Percentiles rank a stretch among this genome's conserved stretches.
Conservation (phyloP, 495 filamentous ascomycete genomes). For the Penicillium goetzii region DNA sequence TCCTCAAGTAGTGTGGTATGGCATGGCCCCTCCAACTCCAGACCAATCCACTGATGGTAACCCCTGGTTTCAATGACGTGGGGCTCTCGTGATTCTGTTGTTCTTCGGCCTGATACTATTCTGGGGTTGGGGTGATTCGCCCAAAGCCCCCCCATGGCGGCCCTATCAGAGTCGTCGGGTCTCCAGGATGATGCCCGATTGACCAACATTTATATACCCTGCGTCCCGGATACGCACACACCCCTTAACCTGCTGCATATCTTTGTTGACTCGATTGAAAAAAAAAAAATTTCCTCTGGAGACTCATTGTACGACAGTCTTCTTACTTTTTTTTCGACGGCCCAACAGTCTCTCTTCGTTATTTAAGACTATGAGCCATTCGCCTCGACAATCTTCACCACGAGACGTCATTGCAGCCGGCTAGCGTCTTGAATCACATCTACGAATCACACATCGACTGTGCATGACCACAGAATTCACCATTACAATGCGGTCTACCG, state of each 20-base stretch:
- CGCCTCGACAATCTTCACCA: slow-evolving; percentile 16
- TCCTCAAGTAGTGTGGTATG: not conserved
- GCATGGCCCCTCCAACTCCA: not conserved
- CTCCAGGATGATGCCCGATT: slow-evolving; percentile 35
- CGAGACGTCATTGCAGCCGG: slow-evolving; percentile 30
- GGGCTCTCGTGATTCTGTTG: slow-evolving; percentile 17
- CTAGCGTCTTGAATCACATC: slow-evolving; percentile 14
- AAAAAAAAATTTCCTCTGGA: slow-evolving; percentile 17
- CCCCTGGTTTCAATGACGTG: slow-evolving; percentile 19
- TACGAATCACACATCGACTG: slow-evolving; percentile 6
- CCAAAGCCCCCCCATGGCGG: slow-evolving; percentile 25
- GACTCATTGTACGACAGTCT: slow-evolving; percentile 16
- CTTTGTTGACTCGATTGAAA: slow-evolving; percentile 29
- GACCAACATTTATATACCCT: slow-evolving; percentile 32
- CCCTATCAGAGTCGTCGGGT: slow-evolving; percentile 29
- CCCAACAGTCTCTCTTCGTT: slow-evolving; percentile 12
- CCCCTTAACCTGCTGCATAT: slow-evolving; percentile 5
- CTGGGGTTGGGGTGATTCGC: slow-evolving; percentile 24
- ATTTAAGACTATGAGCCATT: slow-evolving; percentile 34
- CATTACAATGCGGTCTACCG: slow-evolving; percentile 33
- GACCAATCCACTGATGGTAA: slow-evolving; percentile 8
- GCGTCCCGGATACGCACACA: slow-evolving; percentile 21
- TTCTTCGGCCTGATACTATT: slow-evolving; percentile 34
- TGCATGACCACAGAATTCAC: slow-evolving; percentile 21
- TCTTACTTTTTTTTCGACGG: slow-evolving; percentile 12